Base-by-base conservation (phyloP, 257 asterid genomes). In the Asclepias syriaca region DNA sequence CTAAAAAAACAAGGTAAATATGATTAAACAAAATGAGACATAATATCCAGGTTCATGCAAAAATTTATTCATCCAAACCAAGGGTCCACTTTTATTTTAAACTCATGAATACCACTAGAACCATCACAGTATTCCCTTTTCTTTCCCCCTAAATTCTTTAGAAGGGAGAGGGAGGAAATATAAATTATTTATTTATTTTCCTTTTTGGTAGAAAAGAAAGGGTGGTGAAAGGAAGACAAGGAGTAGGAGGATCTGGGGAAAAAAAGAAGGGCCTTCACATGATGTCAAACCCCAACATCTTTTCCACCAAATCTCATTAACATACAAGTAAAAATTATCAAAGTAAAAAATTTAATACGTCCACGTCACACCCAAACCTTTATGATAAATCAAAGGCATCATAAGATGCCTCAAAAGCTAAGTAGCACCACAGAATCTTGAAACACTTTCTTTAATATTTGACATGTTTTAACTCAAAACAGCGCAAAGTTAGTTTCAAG, bases 1-100 rank as follows among this genome's bases (percentile, higher is more conserved):
- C 99, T 88, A 86, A 43, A 79, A 71, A 74, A 72, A 32, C 29
- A 63, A 45, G 2, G 8, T 40, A 75, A 43, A 18, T 40, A 77
- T 9, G 74, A 15, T 66, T 66, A 53, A 29, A 61, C 67, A 48
- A 58, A 51, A 4, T 53, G 66, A 64, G 18, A 61, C 46, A 5
- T 65, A 51, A 45, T 18, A 59, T 64, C 34, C 15, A 64, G 49
- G 65, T 58, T 49, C 57, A 22, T 59, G 65, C 27, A 48, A 59
- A 68, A 5, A 45, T 13, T 6, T 4, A 32, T 15, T 61, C 65
- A 59, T 27, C 19, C 40, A 59, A 27, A n/a, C 65, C n/a, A 59
- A 13, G 40, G 19, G 14, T 59, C 18, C 19, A 59, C 10, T 59
- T 58, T 2, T 59, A 59, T 27, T 11, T 27, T 6, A 2, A 24